A percentile compares a stretch with the other conserved stretches of the same genome.
These are phyloP conservation scores for Nothopassalora personata DNA, from an alignment of 2,329 filamentous ascomycete species.

Conservation along the genomic window DNA sequence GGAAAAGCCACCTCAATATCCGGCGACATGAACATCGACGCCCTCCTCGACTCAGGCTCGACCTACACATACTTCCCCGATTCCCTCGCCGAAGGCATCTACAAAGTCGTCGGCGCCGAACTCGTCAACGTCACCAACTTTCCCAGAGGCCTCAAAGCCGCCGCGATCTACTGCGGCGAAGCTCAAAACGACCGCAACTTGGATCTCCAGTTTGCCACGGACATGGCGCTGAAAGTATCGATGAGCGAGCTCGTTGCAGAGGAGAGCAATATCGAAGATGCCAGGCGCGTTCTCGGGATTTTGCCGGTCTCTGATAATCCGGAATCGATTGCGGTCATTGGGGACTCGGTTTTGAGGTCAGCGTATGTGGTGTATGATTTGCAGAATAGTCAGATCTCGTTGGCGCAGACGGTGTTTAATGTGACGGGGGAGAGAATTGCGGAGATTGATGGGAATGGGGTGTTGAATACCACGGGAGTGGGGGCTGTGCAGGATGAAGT, in stretches of 20 bases:
- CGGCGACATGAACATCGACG: not conserved
- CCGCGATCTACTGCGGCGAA: not conserved
- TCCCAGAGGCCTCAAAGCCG: not conserved
- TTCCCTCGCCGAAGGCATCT: conserved; percentile 47
- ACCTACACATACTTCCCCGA: conserved; percentile 65
- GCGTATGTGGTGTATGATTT: conserved; percentile 61
- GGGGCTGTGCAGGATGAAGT: not conserved
- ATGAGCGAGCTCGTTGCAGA: not conserved
- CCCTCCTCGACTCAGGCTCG: conserved; percentile 66
- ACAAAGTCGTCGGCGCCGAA: conserved; percentile 35
- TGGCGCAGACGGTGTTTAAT: conserved; percentile 58
- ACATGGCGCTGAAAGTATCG: not conserved
- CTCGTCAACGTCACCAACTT: conserved; percentile 30
- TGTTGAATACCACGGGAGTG: not conserved
- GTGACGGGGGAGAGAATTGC: conserved; percentile 46
- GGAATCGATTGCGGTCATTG: conserved; percentile 46
- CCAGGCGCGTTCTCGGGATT: not conserved
- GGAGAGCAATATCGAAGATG: conserved; percentile 16
- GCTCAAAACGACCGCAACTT: not conserved
- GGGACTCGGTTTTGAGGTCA: conserved; percentile 59
- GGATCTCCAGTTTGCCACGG: not conserved
- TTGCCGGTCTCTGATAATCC: conserved; percentile 32
- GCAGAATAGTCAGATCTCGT: conserved; percentile 53
- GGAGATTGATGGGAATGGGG: conserved; percentile 41
- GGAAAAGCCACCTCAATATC: conserved; percentile 28